These are phyloP conservation scores for Hypoxylon crocopeplum DNA, from an alignment of 495 filamentous ascomycete species.

Conservation along the genomic window DNA sequence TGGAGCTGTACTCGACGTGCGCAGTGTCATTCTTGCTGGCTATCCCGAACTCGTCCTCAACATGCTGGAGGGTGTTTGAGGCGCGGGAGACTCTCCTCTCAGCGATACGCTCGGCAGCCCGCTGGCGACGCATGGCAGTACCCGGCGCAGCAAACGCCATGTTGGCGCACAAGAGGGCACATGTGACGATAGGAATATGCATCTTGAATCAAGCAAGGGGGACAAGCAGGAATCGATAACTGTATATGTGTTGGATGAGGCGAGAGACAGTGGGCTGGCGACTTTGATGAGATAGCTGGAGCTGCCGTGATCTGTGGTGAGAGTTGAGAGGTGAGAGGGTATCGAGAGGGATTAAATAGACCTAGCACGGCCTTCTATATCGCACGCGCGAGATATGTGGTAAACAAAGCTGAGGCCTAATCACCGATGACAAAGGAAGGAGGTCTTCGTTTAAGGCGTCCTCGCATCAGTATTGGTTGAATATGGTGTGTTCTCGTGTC, in stretches of 20 bases:
- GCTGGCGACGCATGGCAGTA: conserved; percentile 20
- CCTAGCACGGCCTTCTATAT: neutral
- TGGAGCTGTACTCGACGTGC: conserved; percentile 56
- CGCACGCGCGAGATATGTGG: neutral
- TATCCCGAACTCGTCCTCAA: conserved; percentile 9
- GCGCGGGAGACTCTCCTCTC: conserved; percentile 25
- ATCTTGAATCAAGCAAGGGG: conserved; percentile 17
- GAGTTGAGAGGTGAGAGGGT: conserved; percentile 13
- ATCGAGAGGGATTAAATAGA: conserved; percentile 25
- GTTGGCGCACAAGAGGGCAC: conserved; percentile 27
- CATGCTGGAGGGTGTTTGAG: conserved; percentile 27
- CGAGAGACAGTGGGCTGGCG: neutral
- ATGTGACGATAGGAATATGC: conserved; percentile 27
- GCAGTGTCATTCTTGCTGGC: conserved; percentile 25
- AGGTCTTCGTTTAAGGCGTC: conserved; percentile 11
- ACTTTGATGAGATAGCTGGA: conserved; percentile 1
- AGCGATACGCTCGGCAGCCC: conserved; percentile 16
- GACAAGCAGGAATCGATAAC: neutral
- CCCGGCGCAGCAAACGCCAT: conserved; percentile 27
- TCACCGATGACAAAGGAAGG: neutral
- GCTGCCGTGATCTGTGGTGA: conserved; percentile 6
- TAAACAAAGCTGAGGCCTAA: conserved; percentile 6
- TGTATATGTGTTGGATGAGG: neutral
- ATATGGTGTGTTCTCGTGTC: conserved; percentile 17
- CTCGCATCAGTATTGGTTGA: conserved; percentile 4